phyloP scores from a whole-genome alignment of 129 eudicot genomes.

The Helianthus tuberosus region DNA sequence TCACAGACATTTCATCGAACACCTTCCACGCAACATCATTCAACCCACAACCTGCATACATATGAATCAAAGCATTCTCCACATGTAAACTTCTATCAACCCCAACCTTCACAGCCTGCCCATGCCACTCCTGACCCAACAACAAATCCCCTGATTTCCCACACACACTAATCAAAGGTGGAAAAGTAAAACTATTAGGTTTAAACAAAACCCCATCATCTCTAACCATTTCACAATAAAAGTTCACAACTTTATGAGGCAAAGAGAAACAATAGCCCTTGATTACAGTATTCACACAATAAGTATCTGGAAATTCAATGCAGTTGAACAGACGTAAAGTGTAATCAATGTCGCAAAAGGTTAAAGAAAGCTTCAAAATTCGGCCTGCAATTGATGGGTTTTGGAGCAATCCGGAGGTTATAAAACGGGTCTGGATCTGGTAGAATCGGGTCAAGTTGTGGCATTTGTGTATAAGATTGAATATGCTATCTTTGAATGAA shows the following conservation, averaged over 20 bases:
- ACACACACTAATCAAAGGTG: conserved; percentile 64
- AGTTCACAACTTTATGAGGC: conserved; percentile 42
- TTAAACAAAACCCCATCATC: conserved; percentile 37
- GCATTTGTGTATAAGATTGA: conserved; percentile 35
- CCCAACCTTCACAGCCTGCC: conserved; percentile 77
- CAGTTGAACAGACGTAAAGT: conserved; percentile 49
- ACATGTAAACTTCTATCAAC: conserved; percentile 66
- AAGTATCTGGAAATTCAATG: conserved; percentile 53
- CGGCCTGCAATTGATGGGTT: conserved; percentile 57
- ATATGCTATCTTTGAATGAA: background rate
- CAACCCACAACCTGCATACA: conserved; percentile 67
- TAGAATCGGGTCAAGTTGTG: conserved; percentile 34
- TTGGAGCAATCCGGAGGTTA: conserved; percentile 54
- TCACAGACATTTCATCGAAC: conserved; percentile 61
- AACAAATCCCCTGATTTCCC: conserved; percentile 43
- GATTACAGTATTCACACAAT: conserved; percentile 67
- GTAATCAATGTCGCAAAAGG: conserved; percentile 39
- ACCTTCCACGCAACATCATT: conserved; percentile 54
- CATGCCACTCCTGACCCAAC: conserved; percentile 69
- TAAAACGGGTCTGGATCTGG: conserved; percentile 72
- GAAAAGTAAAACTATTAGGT: conserved; percentile 72
- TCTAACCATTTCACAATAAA: conserved; percentile 62
- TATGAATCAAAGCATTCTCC: conserved; percentile 73
- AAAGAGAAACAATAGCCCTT: conserved; percentile 48
- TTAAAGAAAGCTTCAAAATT: conserved; percentile 52